Base-by-base conservation (phyloP, 345 rosid species). In the Anacardium occidentale region DNA sequence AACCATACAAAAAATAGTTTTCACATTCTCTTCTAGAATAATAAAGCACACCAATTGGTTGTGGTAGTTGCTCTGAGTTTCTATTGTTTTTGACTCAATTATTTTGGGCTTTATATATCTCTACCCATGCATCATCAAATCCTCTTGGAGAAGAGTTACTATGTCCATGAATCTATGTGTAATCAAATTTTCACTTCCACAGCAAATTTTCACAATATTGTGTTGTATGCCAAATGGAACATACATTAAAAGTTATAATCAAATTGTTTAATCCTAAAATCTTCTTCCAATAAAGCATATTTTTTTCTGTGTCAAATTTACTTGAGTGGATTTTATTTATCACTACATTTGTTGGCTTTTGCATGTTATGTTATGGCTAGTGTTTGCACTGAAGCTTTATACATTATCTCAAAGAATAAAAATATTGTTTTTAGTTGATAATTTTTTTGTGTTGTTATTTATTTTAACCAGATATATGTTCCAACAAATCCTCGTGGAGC, bases 401-500 rank as follows among this genome's bases (percentile, higher is more conserved):
- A 29, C 12, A 24, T 32, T 60, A 62, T 17, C 68, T 62, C 32
- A 32, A 61, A 50, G 18, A 45, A 60, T 56, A 18, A 69, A 48
- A 34, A 37, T 69, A 34, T 18, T 25, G 65, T 34, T 44, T 8
- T 15, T 64, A n/a, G 48, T 48, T 66, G 17, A 48, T 70, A 18
- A 62, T 72, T 48, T 59, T 48, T 42, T 52, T 71, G 68, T 82
- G 4, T 60, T 24, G 12, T 59, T 62, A 77, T 10, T 69, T 62
- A 15, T 24, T 68, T 45, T 66, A 54, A 54, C 52, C 90, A 94
- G 97, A 90, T 94, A 81, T 83, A 87, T 76, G 93, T 87, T 78
- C 82, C 90, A 40, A 86, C 89, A 76, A 94, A 92, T 85, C 98
- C 98, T 9, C 97, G 76, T 74, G 97, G 98, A 72, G 92, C 95